A percentile compares a stretch with the other conserved stretches of the same genome.
Conservation (phyloP, 2,329 filamentous ascomycete genomes). For the Cladosporium phlei region DNA sequence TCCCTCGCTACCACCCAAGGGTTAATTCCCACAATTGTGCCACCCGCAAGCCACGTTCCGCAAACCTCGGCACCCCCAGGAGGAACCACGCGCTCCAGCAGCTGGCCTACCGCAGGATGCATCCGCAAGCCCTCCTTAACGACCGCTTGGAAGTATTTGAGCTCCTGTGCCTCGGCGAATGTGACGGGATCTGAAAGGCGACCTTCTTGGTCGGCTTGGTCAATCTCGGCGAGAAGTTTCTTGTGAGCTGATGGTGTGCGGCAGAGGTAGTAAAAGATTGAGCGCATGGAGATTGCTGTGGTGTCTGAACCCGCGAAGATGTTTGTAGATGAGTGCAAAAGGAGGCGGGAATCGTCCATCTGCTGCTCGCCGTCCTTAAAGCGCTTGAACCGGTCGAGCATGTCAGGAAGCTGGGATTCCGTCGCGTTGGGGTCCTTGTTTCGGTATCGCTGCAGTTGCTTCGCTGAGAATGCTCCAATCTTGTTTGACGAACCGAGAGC, state of each 20-base stretch:
- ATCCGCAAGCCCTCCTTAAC: slow-evolving; percentile 33
- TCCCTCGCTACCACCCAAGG: slow-evolving; percentile 42
- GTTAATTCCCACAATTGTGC: slow-evolving; percentile 42
- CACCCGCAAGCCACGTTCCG: slow-evolving; percentile 31
- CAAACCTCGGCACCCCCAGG: slow-evolving; percentile 12
- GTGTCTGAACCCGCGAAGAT: slow-evolving; percentile 41
- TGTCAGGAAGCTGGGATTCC: slow-evolving; percentile 16
- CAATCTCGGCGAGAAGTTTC: slow-evolving; percentile 38
- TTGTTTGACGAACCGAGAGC: slow-evolving; percentile 20
- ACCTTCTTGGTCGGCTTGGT: slow-evolving; percentile 24
- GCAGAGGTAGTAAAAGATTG: slow-evolving; percentile 38
- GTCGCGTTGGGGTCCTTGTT: slow-evolving; percentile 11
- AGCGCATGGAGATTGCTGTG: slow-evolving; percentile 38
- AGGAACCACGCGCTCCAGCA: slow-evolving; percentile 45
- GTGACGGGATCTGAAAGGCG: slow-evolving; percentile 22
- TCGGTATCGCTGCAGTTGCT: slow-evolving; percentile 20
- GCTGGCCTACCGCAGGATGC: slow-evolving; percentile 32
- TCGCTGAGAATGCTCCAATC: slow-evolving; percentile 23
- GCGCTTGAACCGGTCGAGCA: slow-evolving; percentile 23
- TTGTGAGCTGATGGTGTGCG: slow-evolving; percentile 29
- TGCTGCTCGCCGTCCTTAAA: slow-evolving; percentile 22
- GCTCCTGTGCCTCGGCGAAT: slow-evolving; percentile 24
- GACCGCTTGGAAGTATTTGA: slow-evolving; percentile 28
- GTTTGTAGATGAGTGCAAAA: slow-evolving; percentile 40
- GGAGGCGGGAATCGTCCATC: slow-evolving; percentile 20